A percentile compares a stretch with the other conserved stretches of the same genome.
These are phyloP conservation scores for Aspergillus brasiliensis DNA, from an alignment of 2,329 filamentous ascomycete species.

Conservation along the genomic window DNA sequence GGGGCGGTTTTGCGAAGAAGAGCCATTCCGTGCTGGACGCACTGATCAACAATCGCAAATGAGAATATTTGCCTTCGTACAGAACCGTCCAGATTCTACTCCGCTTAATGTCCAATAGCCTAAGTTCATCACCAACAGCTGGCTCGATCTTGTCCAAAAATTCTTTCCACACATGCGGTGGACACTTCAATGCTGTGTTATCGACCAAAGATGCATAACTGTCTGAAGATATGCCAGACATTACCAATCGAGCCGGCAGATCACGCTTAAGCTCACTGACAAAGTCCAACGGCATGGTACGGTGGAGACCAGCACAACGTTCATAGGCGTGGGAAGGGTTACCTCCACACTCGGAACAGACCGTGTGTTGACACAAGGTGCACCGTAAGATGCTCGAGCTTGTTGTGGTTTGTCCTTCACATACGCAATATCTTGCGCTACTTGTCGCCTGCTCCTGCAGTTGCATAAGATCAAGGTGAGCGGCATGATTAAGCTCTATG, in stretches of 20 bases:
- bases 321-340: constrained; percentile 56
- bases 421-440: constrained; percentile 56
- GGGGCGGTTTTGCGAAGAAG: constrained; percentile 50
- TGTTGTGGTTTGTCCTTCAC: constrained; percentile 54
- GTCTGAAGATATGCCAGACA: constrained; percentile 32
- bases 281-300: constrained; percentile 49
- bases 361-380: constrained; percentile 55
- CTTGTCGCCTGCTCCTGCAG: constrained; percentile 27
- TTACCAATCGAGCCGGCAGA: constrained; percentile 46
- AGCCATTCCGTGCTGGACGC: constrained; percentile 46
- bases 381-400: constrained; percentile 51
- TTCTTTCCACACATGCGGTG: constrained; percentile 31
- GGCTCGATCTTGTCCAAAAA: constrained; percentile 35
- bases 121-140: constrained; percentile 30
- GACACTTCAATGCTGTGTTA: constrained; percentile 16
- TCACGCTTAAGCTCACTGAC: constrained; percentile 43
- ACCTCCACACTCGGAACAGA: constrained; percentile 56
- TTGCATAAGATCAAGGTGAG: constrained; percentile 13
- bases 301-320: constrained; percentile 24
- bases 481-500: constrained; percentile 13
- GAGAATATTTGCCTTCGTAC: constrained; percentile 30
- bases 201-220: constrained; percentile 25
- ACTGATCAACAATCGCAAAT: constrained; percentile 31
- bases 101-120: constrained; percentile 33
- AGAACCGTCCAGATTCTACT: constrained; percentile 33